Percentiles rank a stretch among this genome's conserved stretches.
Evolutionary conservation across 2,329 filamentous ascomycete species (phyloP).

Genomic region (Trichophyton simii): DNA sequence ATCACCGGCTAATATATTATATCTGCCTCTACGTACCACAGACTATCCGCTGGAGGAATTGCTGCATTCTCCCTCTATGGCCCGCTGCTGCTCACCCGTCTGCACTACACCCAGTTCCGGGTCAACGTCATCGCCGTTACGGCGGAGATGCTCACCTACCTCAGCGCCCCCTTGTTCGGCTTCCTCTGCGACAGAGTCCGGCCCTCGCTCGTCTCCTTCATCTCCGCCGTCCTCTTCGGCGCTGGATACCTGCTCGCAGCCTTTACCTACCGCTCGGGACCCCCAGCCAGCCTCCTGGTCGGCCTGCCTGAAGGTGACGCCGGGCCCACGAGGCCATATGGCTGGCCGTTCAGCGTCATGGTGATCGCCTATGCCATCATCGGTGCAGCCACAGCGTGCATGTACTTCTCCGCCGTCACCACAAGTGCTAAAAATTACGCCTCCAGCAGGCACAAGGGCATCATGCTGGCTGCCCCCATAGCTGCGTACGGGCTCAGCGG

Average conservation of each 20-base stretch:
- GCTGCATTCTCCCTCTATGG: conserved; percentile 91
- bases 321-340: conserved; percentile 18
- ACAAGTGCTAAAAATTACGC: conserved; percentile 98
- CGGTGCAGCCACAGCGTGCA: conserved; percentile 69
- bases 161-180: conserved; percentile 80
- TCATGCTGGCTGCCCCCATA: conserved; percentile 83
- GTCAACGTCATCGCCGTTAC: conserved; percentile 84
- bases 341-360: conserved; percentile 72
- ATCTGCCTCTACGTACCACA: conserved; percentile 14
- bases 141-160: conserved; percentile 77
- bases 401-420: conserved; percentile 85
- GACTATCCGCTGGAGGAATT: conserved; percentile 77
- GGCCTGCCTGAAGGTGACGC: conserved; percentile 17
- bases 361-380: conserved; percentile 70
- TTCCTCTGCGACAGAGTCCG: conserved; percentile 85
- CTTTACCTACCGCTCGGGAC: conserved; percentile 54
- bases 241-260: conserved; percentile 74
- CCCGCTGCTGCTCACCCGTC: conserved; percentile 70
- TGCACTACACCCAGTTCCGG: conserved; percentile 81
- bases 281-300: conserved; percentile 37
- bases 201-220: conserved; percentile 60
- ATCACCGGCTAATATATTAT: conserved; percentile 1
- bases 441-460: conserved; percentile 68
- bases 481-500: conserved; percentile 86
- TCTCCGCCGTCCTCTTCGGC: conserved; percentile 63